A percentile compares a stretch with the other conserved stretches of the same genome.
phyloP scores from a whole-genome alignment of 73 alveolate species.

The Diophrys appendiculata region DNA sequence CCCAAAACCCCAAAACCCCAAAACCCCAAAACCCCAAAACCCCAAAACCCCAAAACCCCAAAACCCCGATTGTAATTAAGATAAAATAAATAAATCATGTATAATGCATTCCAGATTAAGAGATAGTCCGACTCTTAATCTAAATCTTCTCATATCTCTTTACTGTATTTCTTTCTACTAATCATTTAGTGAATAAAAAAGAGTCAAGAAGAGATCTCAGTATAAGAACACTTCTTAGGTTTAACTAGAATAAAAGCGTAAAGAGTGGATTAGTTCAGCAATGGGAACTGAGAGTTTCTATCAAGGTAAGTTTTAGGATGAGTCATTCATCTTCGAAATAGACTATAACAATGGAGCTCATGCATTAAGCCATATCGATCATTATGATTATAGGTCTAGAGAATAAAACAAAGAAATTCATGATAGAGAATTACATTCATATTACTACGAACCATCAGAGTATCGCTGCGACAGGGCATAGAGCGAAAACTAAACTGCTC shows the following conservation, averaged over 20 bases:
- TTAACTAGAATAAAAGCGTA: not conserved
- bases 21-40: too few species aligned
- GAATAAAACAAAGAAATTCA: not conserved
- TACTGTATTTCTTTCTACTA: too few species aligned
- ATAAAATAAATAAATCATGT: not conserved
- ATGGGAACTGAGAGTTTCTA: not conserved
- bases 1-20: too few species aligned
- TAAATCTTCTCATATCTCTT: not conserved
- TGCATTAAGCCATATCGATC: too few species aligned
- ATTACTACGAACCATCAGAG: not conserved
- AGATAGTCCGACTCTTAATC: not conserved
- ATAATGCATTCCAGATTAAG: not conserved
- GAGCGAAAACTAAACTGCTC: not conserved
- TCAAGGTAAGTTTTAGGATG: not conserved
- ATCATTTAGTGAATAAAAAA: too few species aligned
- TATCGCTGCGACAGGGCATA: not conserved
- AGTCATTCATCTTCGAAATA: not conserved
- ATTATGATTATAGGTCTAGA: not conserved
- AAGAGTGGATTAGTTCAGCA: not conserved
- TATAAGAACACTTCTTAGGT: not conserved
- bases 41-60: too few species aligned
- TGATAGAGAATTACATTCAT: not conserved
- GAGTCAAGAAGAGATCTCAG: not conserved
- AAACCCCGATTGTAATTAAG: too few species aligned
- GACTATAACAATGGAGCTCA: too few species aligned